Evolutionary conservation across 2,329 filamentous ascomycete species (phyloP).

Genomic region (Cordyceps pruinosa): DNA sequence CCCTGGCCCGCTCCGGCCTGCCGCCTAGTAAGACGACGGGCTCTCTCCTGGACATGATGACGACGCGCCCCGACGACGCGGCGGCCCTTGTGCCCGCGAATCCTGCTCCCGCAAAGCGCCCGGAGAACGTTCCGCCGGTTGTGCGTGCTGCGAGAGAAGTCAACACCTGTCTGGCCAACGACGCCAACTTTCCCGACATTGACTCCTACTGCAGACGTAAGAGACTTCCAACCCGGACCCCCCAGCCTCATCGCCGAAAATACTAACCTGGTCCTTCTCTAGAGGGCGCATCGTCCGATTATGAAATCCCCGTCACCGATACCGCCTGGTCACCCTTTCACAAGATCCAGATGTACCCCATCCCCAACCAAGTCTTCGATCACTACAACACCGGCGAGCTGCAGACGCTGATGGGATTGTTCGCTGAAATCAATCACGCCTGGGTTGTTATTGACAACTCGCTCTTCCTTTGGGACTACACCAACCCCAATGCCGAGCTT

Average conservation of each 20-base stretch:
- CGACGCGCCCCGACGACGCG: conserved; percentile 5
- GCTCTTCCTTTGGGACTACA: conserved; percentile 97
- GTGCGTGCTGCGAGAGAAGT: conserved; percentile 77
- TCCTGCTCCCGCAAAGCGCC: conserved; percentile 37
- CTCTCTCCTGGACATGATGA: conserved; percentile 3
- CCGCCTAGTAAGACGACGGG: background rate
- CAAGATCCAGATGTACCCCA: conserved; percentile 76
- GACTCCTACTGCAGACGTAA: conserved; percentile 84
- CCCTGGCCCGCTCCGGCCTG: conserved; percentile 5
- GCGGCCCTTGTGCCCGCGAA: conserved; percentile 25
- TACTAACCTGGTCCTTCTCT: conserved; percentile 21
- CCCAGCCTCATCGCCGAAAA: background rate
- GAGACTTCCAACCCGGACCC: conserved; percentile 28
- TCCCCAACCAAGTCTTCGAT: conserved; percentile 86
- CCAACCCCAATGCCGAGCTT: conserved; percentile 80
- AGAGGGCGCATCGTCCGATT: conserved; percentile 90
- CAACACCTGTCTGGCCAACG: conserved; percentile 67
- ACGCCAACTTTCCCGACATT: conserved; percentile 79
- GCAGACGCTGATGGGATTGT: conserved; percentile 88
- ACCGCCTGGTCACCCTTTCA: conserved; percentile 84
- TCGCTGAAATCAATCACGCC: conserved; percentile 88
- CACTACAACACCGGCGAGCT: conserved; percentile 85
- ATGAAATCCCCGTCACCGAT: conserved; percentile 65
- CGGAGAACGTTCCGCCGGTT: conserved; percentile 54
- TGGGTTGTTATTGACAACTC: conserved; percentile 96